phyloP scores from a whole-genome alignment of 345 rosid species.

The Hibiscus mutabilis region DNA sequence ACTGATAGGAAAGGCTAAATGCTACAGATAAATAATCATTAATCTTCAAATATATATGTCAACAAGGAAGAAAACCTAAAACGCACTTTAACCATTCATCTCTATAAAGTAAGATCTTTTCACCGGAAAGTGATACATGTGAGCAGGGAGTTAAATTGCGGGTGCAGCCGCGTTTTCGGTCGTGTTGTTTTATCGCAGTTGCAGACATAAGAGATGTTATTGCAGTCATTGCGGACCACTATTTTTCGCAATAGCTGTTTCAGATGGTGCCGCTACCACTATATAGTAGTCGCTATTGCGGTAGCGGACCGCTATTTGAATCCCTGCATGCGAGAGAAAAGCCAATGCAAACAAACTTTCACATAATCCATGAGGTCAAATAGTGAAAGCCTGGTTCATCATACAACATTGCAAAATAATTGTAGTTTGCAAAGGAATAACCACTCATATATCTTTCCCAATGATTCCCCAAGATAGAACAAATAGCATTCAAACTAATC shows the following conservation, averaged over 20 bases:
- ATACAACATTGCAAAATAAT: not conserved
- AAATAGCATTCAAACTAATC: constrained; percentile 1
- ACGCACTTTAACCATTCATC: not conserved
- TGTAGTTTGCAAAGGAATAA: not conserved
- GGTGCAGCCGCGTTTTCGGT: no score
- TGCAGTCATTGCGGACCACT: no score
- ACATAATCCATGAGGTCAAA: not conserved
- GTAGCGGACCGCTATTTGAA: no score
- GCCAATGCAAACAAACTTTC: not conserved
- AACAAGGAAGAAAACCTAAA: not conserved
- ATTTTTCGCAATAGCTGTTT: no score
- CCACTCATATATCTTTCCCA: not conserved
- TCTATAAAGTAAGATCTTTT: not conserved
- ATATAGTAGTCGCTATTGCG: no score
- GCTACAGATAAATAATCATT: not conserved
- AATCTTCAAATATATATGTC: not conserved
- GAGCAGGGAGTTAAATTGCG: no score
- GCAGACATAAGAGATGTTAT: no score
- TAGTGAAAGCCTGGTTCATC: not conserved
- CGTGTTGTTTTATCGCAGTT: no score
- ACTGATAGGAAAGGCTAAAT: not conserved
- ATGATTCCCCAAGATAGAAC: not conserved
- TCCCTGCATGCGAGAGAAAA: not conserved
- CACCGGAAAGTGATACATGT: not conserved
- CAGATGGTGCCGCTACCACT: no score